These are phyloP conservation scores for Penicillium sp. DNA, from an alignment of 2,329 filamentous ascomycete species.

Conservation along the genomic window DNA sequence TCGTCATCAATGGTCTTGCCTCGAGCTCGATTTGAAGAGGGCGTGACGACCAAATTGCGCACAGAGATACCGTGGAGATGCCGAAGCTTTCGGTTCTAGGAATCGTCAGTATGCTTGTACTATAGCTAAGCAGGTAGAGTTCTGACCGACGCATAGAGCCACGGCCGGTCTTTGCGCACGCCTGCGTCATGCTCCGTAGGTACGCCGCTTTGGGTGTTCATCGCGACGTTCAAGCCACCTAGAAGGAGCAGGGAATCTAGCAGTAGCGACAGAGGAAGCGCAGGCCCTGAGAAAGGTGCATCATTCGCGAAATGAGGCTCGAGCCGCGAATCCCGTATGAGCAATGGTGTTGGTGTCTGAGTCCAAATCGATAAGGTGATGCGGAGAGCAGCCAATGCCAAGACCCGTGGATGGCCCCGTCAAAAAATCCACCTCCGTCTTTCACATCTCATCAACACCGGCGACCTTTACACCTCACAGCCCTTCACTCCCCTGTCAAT, in stretches of 20 bases:
- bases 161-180: constrained; percentile 49
- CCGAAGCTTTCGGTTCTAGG: constrained; percentile 79
- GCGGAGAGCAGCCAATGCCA: constrained; percentile 28
- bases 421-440: constrained; percentile 38
- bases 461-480: not conserved
- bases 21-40: constrained; percentile 52
- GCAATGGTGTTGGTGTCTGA: constrained; percentile 15
- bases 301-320: constrained; percentile 11
- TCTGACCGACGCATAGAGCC: constrained; percentile 55
- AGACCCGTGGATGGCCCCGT: constrained; percentile 28
- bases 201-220: constrained; percentile 14
- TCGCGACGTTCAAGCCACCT: not conserved
- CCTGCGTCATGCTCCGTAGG: constrained; percentile 28
- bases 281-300: constrained; percentile 12
- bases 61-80: constrained; percentile 85
- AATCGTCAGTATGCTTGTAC: constrained; percentile 15
- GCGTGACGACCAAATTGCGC: constrained; percentile 75
- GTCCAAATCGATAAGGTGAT: constrained; percentile 23
- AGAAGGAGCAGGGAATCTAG: constrained; percentile 1
- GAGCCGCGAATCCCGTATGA: not conserved
- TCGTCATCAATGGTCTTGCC: constrained; percentile 74
- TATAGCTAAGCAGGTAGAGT: not conserved
- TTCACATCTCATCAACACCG: constrained; percentile 19
- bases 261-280: not conserved
- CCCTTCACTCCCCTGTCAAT: constrained; percentile 17